Evolutionary conservation across 2,329 filamentous ascomycete species (phyloP), one percentile per base, ranked within the genome.

Genomic region (Colletotrichum falcatum): DNA sequence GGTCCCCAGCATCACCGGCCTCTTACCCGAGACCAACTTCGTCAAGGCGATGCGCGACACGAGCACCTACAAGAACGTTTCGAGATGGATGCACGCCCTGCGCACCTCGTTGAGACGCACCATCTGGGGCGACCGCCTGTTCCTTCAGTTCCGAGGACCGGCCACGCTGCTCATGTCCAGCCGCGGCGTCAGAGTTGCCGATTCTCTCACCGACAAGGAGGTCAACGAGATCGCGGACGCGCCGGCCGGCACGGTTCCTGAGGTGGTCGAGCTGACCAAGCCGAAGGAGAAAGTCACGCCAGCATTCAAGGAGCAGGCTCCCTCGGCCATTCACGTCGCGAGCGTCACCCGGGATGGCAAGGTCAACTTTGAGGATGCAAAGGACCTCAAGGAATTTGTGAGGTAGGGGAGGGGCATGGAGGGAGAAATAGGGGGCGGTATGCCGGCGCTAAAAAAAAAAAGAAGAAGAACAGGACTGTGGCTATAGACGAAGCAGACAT

Each of bases 41-140:
- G 87, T 96, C 77, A 87, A 87, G 60, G 89, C 89, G 3, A 89
- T 97, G 85, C 88, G 90, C 66, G 86, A 90, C 72, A 93, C 93
- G 4, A 83, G 87, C 18, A 88, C 89, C 4, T 98, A 94, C 90
- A 92, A 91, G 77, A 84, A 88, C 11, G 74, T 94, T 1, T 87
- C 90, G 51, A 86, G 86, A n/a, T 77, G 89, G 37, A 80, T 92
- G 9, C 93, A 92, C 80, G 88, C 83, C 46, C 74, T 97, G 26
- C 89, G 94, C 71, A 97, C 94, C 0, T 91, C 91, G 83, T 86
- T 91, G 51, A 88, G 95, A 71, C 89, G 93, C 76, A 93, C 93
- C 1, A 92, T 99, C 66, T 98, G 94, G 94, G 96, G 96, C 28
- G 96, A 99, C 79, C 85, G 95, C 81, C 85, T 98, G 33, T 98